Percentiles rank a stretch among this genome's conserved stretches.
Evolutionary conservation across 495 filamentous ascomycete genomes (phyloP).

Genomic region (Extremus antarcticus): DNA sequence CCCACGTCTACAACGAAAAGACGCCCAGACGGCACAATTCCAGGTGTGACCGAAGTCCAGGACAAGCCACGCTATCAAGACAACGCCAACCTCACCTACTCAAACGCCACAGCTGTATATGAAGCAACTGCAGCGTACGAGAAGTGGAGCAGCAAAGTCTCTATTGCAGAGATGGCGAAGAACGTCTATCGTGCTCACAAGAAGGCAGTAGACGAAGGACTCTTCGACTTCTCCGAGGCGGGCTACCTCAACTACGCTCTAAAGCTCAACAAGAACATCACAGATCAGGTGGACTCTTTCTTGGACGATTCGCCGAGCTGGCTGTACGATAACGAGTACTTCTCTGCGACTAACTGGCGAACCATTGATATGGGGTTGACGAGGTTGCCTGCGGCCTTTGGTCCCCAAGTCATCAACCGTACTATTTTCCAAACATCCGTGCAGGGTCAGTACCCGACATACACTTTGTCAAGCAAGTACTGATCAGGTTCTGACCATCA

Average conservation of each 20-base stretch:
- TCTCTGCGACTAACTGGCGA: conserved; percentile 45
- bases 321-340: conserved; percentile 46
- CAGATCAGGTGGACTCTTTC: conserved; percentile 35
- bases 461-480: not conserved
- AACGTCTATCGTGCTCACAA: conserved; percentile 60
- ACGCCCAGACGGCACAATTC: conserved; percentile 38
- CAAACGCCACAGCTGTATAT: conserved; percentile 30
- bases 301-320: conserved; percentile 20
- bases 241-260: conserved; percentile 51
- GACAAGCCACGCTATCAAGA: conserved; percentile 23
- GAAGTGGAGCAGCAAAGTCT: not conserved
- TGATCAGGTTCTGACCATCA: not conserved
- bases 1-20: conserved; percentile 40
- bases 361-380: conserved; percentile 58
- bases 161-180: conserved; percentile 30
- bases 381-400: conserved; percentile 50
- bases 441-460: conserved; percentile 10
- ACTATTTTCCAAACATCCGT: conserved; percentile 46
- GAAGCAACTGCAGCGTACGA: conserved; percentile 32
- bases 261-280: conserved; percentile 42
- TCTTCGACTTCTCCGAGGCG: conserved; percentile 49
- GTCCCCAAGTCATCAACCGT: conserved; percentile 44
- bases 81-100: conserved; percentile 26
- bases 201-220: conserved; percentile 31
- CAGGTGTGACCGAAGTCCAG: conserved; percentile 29